Base-by-base conservation (phyloP, 768 basidiomycete genomes). In the Termitomyces sp. region DNA sequence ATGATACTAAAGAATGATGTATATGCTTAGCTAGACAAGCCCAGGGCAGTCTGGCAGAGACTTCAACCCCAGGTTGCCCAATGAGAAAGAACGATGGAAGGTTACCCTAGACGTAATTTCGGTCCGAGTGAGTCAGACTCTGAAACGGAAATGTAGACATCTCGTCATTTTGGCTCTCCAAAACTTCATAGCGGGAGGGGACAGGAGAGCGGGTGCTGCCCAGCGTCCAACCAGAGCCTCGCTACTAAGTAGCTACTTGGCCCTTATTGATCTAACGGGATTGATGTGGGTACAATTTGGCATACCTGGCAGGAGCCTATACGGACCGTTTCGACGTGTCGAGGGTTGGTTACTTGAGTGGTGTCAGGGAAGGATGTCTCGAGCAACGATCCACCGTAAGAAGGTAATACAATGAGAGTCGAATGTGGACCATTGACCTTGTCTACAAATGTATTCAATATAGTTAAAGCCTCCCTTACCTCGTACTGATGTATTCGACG, bases 121-220 rank as follows among this genome's bases (percentile, higher is more conserved):
- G 51, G 51, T 19, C 41, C 11, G 34, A 35, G 40, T 2, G 30
- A 10, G 43, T 52, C 41, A 42, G 14, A 30, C 51, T 43, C 50
- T 49, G 30, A 32, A 22, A n/a, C 28, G 30, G n/a, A 30, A 43
- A 19, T 17, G 11, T 44, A 30, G 17, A 53, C 34, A 34, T 24
- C 51, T 44, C 43, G 41, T 40, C 49, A 50, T n/a, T 50, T 49
- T 49, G 49, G n/a, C 49, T 40, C 37, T 50, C 24, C 49, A 26
- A n/a, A 50, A 50, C n/a, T 50, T 50, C 49, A 40, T 50, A 24
- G 37, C 49, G 49, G 49, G 32, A 53, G 28, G 21, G 11, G 34
- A 43, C 19, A 50, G 35, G 49, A 40, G 37, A 19, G 49, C 49
- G 48, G 48, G 48, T 50, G 12, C 49, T 40, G 37, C 49, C 17